Evolutionary conservation across 2,329 filamentous ascomycete genomes (phyloP), one percentile per base, ranked within the genome.

Genomic region (Trichoderma endophyticum): DNA sequence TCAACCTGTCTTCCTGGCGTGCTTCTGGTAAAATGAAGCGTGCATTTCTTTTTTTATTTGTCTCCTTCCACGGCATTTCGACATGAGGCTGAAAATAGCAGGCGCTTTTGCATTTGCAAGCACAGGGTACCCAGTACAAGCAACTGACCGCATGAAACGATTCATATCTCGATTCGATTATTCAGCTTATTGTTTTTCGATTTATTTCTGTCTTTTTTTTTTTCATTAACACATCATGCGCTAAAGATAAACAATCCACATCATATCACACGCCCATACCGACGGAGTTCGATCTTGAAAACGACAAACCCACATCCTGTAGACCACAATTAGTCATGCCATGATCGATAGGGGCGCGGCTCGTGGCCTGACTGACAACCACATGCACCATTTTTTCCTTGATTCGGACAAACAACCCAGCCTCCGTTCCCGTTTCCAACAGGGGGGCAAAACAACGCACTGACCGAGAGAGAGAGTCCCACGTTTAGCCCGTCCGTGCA

Each of bases 281-380:
- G 4, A 24, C 48, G 48, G 48, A 24, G 24, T 54, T 54, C 6
- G n/a, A 51, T 51, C 43, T 48, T 36, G 6, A 48, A 30, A 26
- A 18, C n/a, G 12, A 7, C 61, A 63, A 12, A n/a, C 9, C 36
- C 61, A 48, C 36, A 28, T 24, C 1, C 39, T 8, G 54, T 12
- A 28, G 36, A n/a, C 57, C 48, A 54, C 48, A 64, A 48, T 64
- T 64, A 64, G 62, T 64, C 62, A 64, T 64, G 39, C 39, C 62
- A 51, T 12, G 61, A 64, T 51, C n/a, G 24, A 51, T 51, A 51
- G 62, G 62, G 61, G 62, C 18, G 62, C 18, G 18, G 30, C 61
- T 48, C 39, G 61, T 63, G 61, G 61, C 36, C 61, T 63, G 61
- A 63, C 39, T 43, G 39, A 43, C 39, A 43, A 54, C 48, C 48